Percentiles rank a stretch among this genome's conserved stretches.
phyloP scores from a whole-genome alignment of 2,329 filamentous ascomycete species.

The Plenodomus lindquistii region DNA sequence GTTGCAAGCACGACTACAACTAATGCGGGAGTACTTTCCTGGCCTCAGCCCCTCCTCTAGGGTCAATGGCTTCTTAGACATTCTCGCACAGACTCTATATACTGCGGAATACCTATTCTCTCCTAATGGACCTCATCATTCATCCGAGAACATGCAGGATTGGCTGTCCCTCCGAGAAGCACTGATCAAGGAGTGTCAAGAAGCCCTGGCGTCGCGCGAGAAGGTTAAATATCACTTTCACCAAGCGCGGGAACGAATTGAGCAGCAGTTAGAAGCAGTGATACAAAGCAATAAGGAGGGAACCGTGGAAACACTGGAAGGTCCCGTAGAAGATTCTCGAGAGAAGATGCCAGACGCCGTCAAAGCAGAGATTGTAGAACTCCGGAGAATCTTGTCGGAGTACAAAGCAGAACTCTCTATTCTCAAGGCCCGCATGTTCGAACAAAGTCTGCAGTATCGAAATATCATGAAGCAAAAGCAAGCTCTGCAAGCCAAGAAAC shows the following conservation, averaged over 20 bases:
- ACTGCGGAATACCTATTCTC: background rate
- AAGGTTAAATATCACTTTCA: too few species aligned
- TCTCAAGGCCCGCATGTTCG: background rate
- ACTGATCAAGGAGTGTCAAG: background rate
- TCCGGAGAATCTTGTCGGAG: background rate
- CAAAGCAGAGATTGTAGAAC: background rate
- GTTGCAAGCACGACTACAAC: background rate
- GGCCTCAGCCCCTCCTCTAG: background rate
- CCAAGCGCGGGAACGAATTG: too few species aligned
- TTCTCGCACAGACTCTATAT: background rate
- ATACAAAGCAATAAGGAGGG: too few species aligned
- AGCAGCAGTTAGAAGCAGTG: too few species aligned
- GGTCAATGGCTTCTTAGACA: background rate
- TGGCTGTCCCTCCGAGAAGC: background rate
- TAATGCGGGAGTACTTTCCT: background rate
- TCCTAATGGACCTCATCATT: background rate
- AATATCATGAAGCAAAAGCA: constrained; percentile 2
- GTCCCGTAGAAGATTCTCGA: background rate
- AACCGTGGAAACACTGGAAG: too few species aligned
- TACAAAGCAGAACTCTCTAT: background rate
- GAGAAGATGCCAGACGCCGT: background rate
- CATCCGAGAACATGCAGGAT: background rate
- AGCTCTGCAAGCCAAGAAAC: background rate
- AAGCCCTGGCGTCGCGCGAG: too few species aligned
- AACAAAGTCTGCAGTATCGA: background rate